Evolutionary conservation across 805 yeast genomes (phyloP).

Genomic region (Spathaspora passalidarum): DNA sequence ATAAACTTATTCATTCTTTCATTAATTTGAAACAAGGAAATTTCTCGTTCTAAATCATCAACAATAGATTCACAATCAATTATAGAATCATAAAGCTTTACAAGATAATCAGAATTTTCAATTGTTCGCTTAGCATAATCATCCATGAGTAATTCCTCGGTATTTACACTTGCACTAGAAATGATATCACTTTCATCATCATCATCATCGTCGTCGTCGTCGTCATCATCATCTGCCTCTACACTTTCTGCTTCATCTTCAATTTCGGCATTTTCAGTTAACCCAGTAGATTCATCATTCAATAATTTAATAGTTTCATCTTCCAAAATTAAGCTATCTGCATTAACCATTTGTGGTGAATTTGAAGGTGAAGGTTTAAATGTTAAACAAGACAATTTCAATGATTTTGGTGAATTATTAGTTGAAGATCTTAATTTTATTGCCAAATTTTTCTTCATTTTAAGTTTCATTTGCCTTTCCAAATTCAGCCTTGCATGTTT

Average conservation of each 20-base stretch:
- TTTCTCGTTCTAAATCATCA: slow-evolving; percentile 32
- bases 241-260: slow-evolving; percentile 17
- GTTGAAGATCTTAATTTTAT: slow-evolving; percentile 31
- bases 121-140: neutral
- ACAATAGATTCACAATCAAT: slow-evolving; percentile 31
- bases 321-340: slow-evolving; percentile 30
- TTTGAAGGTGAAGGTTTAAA: slow-evolving; percentile 35
- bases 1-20: slow-evolving; percentile 30
- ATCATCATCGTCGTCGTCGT: slow-evolving; percentile 21
- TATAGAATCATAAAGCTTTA: slow-evolving; percentile 31
- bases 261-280: slow-evolving; percentile 26
- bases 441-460: slow-evolving; percentile 27
- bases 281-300: slow-evolving; percentile 15
- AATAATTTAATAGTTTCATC: slow-evolving; percentile 34
- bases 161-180: neutral
- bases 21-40: slow-evolving; percentile 29
- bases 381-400: slow-evolving; percentile 13
- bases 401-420: slow-evolving; percentile 32
- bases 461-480: slow-evolving; percentile 33
- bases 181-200: slow-evolving; percentile 6
- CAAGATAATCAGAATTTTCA: slow-evolving; percentile 14
- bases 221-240: slow-evolving; percentile 23
- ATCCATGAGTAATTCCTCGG: neutral
- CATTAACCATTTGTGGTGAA: slow-evolving; percentile 39
- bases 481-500: slow-evolving; percentile 35